phyloP scores from a whole-genome alignment of 2,329 filamentous ascomycete species.

The Achaetomium macrosporum region DNA sequence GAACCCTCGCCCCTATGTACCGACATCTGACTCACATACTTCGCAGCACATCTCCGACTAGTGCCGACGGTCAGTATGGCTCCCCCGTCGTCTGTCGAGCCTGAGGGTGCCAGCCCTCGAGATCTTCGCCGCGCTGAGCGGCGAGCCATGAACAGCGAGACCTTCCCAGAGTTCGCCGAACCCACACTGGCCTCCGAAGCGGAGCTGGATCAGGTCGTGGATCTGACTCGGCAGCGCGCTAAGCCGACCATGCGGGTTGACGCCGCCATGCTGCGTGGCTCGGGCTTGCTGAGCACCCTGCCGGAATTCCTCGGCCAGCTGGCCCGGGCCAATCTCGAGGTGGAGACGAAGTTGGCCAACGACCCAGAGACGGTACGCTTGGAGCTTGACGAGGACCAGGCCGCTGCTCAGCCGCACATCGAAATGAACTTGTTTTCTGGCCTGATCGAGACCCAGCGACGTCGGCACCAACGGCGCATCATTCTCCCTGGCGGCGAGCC shows the following conservation, averaged over 20 bases:
- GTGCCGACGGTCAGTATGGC: conserved; percentile 9
- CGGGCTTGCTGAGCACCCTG: conserved; percentile 19
- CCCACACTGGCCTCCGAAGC: conserved; percentile 20
- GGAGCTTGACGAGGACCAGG: conserved; percentile 23
- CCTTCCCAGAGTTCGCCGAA: conserved; percentile 21
- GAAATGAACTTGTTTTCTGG: conserved; percentile 24
- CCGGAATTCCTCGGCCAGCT: conserved; percentile 27
- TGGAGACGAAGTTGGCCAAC: conserved; percentile 16
- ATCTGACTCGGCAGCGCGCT: conserved; percentile 11
- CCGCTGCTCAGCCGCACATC: conserved; percentile 18
- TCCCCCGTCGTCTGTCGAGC: conserved; percentile 7
- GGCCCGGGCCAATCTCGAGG: conserved; percentile 20
- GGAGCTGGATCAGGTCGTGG: conserved; percentile 23
- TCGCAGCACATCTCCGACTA: conserved; percentile 15
- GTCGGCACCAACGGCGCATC: conserved; percentile 11
- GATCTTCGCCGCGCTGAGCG: conserved; percentile 13
- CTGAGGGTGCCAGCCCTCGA: conserved; percentile 11
- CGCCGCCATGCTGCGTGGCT: conserved; percentile 18
- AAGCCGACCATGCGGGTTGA: conserved; percentile 25
- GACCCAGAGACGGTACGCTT: conserved; percentile 15
- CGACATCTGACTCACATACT: background rate
- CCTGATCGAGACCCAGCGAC: conserved; percentile 18
- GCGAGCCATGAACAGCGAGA: conserved; percentile 16
- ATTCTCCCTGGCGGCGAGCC: conserved; percentile 14
- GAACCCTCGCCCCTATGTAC: background rate